phyloP scores from a whole-genome alignment of 2,329 filamentous ascomycete genomes.

The Aureobasidium subglaciale region DNA sequence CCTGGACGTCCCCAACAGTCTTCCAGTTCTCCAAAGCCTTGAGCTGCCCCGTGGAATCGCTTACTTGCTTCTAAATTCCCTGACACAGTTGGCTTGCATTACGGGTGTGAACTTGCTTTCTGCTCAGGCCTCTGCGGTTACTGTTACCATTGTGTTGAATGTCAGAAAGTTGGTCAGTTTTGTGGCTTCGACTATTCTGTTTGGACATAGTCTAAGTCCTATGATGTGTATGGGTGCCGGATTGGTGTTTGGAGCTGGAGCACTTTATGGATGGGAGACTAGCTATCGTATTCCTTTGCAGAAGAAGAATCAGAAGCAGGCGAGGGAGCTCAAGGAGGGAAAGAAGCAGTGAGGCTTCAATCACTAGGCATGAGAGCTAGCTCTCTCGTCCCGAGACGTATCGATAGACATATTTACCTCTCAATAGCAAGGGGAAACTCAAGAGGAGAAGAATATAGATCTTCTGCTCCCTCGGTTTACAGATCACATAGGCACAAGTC shows the following conservation, averaged over 20 bases:
- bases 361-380: neutral
- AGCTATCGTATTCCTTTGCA: conserved; percentile 35
- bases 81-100: conserved; percentile 93
- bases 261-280: conserved; percentile 75
- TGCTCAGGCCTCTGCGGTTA: conserved; percentile 80
- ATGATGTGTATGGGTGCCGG: conserved; percentile 75
- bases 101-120: conserved; percentile 92
- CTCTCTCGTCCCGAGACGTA: no score
- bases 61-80: conserved; percentile 66
- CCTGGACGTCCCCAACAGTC: conserved; percentile 31
- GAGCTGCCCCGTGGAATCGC: conserved; percentile 59
- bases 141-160: conserved; percentile 93
- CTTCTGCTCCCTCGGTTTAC: no score
- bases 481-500: no score
- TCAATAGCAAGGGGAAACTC: no score
- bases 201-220: conserved; percentile 72
- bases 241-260: conserved; percentile 86
- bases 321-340: neutral
- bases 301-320: neutral
- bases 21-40: neutral
- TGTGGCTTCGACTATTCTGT: conserved; percentile 85
- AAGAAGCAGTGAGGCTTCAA: neutral
- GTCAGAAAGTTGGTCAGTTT: conserved; percentile 90
- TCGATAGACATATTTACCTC: no score
- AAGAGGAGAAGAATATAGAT: no score